Conservation (phyloP, 768 basidiomycete species). For the Boletus edulis region DNA sequence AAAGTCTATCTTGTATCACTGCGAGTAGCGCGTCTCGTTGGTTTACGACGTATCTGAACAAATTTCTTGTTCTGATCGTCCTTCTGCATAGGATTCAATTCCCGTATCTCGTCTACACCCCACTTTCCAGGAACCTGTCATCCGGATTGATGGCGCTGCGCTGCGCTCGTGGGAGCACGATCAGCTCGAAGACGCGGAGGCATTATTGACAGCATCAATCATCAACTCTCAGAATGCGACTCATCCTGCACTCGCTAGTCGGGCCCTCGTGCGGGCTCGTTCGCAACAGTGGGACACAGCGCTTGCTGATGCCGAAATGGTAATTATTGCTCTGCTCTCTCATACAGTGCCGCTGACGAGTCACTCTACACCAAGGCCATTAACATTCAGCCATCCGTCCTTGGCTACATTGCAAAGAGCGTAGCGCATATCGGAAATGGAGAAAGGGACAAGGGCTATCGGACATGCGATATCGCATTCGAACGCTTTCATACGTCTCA, state of each 20-base stretch:
- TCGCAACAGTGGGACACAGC: not conserved
- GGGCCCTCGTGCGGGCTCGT: not conserved
- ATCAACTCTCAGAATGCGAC: not conserved
- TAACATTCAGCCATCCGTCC: not conserved
- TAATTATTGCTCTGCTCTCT: not conserved
- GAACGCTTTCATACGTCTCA: not conserved
- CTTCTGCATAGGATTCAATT: not conserved
- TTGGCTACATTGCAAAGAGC: not conserved
- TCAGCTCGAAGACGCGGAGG: not conserved
- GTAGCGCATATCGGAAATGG: not conserved
- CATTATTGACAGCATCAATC: not conserved
- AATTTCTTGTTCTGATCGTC: not conserved
- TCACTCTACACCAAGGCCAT: not conserved
- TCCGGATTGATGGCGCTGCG: not conserved
- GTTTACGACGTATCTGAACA: too few relatives aligned
- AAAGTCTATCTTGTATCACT: not conserved
- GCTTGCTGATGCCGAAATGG: not conserved
- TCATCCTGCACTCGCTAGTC: not conserved
- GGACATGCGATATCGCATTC: not conserved
- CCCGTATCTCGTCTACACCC: not conserved
- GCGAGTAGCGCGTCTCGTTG: not conserved
- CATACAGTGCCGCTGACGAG: not conserved
- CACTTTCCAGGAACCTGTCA: not conserved
- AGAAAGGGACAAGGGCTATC: not conserved
- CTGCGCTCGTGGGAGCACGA: not conserved